Base-by-base conservation (phyloP, 2,329 filamentous ascomycete species). In the Colletotrichum agaves region DNA sequence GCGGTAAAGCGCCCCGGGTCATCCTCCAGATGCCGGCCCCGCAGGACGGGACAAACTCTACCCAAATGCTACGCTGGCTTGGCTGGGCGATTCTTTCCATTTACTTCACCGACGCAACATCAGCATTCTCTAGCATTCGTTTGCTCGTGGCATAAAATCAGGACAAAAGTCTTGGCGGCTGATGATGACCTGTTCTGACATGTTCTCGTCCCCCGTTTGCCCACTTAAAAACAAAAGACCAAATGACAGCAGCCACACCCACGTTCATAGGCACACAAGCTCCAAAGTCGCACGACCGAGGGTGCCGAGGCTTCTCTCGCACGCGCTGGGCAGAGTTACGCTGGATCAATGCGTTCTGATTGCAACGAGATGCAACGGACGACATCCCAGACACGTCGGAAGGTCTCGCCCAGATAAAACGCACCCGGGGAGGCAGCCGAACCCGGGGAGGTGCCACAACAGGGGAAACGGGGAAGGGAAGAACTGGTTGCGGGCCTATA, bases 401-500 rank as follows among this genome's bases (percentile, higher is more conserved):
- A 27, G 23, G 21, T 23, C 21, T 23, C 21, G 4, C 27, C 27
- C 27, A 21, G 23, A 46, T 39, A 27, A 57, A 44, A 37, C 33
- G 6, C 31, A 12, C 12, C 44, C 43, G 57, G 49, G 41, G 63
- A 63, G 62, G 62, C 62, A 60, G 62, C 62, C 62, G 39, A 44
- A 33, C 55, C 50, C 37, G 39, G 62, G 21, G 12, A n/a, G 62
- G 15, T 12, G 13, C 13, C 37, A 43, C 27, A 27, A 27, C 27
- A 7, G 27, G 6, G 27, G 15, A 35, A 55, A 13, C 35, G 37
- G 15, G 35, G 23, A 56, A n/a, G 12, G 52, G 21, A 53, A 27
- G 17, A 53, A 50, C 47, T 31, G 35, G n/a, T 33, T 17, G 31
- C 49, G 35, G n/a, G 49, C 58, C 27, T 47, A 52, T 47, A 57